Percentiles rank a stretch among this genome's conserved stretches.
Conservation (phyloP, 2,329 filamentous ascomycete genomes). For the Monilinia fructigena region DNA sequence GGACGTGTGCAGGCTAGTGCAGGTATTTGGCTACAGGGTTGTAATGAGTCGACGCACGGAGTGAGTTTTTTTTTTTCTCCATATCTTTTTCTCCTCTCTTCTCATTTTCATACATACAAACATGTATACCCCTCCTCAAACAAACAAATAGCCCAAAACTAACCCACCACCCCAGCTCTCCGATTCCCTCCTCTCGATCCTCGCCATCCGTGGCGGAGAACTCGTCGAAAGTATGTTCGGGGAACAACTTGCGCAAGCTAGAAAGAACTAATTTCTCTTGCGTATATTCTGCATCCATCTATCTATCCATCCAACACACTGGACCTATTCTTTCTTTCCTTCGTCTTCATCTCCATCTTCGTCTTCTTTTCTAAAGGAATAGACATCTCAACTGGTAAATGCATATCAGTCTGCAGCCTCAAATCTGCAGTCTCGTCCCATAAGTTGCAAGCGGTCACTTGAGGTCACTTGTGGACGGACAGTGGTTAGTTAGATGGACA, state of each 20-base stretch:
- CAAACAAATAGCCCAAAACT: no score
- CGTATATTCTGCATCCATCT: no score
- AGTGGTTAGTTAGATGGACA: no score
- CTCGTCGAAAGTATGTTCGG: slow-evolving; percentile 75
- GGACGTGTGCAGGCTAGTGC: slow-evolving; percentile 67
- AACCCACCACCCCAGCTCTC: slow-evolving; percentile 56
- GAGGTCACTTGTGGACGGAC: no score
- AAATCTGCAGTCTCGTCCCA: no score
- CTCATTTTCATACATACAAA: background rate
- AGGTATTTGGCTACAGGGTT: slow-evolving; percentile 90
- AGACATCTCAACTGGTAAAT: no score
- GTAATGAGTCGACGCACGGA: slow-evolving; percentile 88
- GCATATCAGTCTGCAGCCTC: no score
- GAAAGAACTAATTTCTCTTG: background rate
- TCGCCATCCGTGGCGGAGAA: slow-evolving; percentile 73
- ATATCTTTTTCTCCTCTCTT: background rate
- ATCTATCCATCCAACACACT: no score
- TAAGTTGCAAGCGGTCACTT: no score
- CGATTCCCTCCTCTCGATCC: slow-evolving; percentile 76
- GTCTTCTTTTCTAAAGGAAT: no score
- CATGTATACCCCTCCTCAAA: slow-evolving; percentile 10
- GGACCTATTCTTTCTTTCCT: no score
- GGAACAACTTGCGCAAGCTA: slow-evolving; percentile 20
- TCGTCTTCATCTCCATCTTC: no score
- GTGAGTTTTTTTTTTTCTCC: slow-evolving; percentile 53